These are phyloP conservation scores for Fraxinus paxiana DNA, from an alignment of 305 asterid genomes.

Conservation along the genomic window DNA sequence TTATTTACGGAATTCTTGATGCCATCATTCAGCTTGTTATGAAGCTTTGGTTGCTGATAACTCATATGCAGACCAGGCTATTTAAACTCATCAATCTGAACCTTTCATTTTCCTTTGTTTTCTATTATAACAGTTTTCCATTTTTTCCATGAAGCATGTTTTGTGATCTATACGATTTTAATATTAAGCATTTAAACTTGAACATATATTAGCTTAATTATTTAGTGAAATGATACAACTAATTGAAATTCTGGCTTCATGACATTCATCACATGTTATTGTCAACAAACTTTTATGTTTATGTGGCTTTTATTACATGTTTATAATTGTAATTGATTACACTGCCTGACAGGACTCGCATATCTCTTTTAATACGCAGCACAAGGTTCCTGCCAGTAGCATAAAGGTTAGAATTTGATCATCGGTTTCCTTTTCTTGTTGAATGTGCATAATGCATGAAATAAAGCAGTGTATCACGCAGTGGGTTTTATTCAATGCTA, in stretches of 20 bases:
- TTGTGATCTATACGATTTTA: neutral
- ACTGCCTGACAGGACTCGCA: constrained; percentile 46
- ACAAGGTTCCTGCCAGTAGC: constrained; percentile 39
- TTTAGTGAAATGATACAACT: constrained; percentile 4
- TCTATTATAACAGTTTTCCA: constrained; percentile 1
- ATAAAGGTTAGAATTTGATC: constrained; percentile 55
- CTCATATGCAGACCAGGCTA: neutral
- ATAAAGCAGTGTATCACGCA: constrained; percentile 10
- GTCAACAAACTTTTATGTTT: constrained; percentile 14
- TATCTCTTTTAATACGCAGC: constrained; percentile 51
- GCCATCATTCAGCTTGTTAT: neutral
- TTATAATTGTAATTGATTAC: constrained; percentile 32
- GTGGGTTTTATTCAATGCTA: neutral
- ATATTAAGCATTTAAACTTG: neutral
- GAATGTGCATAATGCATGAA: neutral
- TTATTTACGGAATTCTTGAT: constrained; percentile 1
- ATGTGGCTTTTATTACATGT: constrained; percentile 28
- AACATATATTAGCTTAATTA: neutral
- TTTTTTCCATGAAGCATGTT: neutral
- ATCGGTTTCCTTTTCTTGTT: constrained; percentile 16
- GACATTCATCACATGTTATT: constrained; percentile 6
- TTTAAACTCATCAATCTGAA: constrained; percentile 3
- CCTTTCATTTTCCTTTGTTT: constrained; percentile 5
- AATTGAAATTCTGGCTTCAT: neutral
- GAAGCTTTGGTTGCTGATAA: constrained; percentile 7